Conservation (phyloP, 306 rosid genomes). For the Cicer pinnatifidum region DNA sequence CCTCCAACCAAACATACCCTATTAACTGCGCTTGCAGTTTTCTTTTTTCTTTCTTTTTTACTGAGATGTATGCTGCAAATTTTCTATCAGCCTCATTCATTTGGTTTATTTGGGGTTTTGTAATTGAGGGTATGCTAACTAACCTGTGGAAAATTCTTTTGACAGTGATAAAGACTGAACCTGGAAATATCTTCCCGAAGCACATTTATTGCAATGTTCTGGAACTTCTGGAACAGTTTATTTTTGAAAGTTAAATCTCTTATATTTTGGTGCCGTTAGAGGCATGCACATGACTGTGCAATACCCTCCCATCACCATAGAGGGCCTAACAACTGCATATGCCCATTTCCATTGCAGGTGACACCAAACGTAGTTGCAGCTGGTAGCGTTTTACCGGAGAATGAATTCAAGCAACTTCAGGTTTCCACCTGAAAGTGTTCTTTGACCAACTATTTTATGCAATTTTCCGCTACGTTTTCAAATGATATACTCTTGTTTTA, state of each 20-base stretch:
- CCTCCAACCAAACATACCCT: background rate
- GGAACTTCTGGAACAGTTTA: slow-evolving; percentile 56
- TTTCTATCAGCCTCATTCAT: slow-evolving; percentile 23
- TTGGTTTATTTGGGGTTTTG: background rate
- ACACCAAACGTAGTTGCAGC: slow-evolving; percentile 82
- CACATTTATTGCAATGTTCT: slow-evolving; percentile 76
- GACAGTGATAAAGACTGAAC: slow-evolving; percentile 83
- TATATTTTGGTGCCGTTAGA: slow-evolving; percentile 4
- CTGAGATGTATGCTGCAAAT: slow-evolving; percentile 21
- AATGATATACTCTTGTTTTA: slow-evolving; percentile 2
- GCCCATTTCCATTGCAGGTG: slow-evolving; percentile 60
- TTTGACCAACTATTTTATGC: slow-evolving; percentile 34
- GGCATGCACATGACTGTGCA: slow-evolving; percentile 32
- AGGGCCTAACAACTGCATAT: slow-evolving; percentile 37
- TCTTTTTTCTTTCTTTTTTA: background rate
- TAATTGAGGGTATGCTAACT: slow-evolving; percentile 44
- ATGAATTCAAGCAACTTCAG: slow-evolving; percentile 76
- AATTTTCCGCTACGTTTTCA: slow-evolving; percentile 23
- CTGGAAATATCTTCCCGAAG: slow-evolving; percentile 76
- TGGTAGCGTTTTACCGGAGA: slow-evolving; percentile 67
- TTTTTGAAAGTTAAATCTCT: slow-evolving; percentile 29
- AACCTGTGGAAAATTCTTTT: slow-evolving; percentile 39
- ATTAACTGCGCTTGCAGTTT: background rate
- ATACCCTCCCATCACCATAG: background rate
- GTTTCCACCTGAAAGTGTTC: slow-evolving; percentile 52